Percentiles rank a stretch among this genome's conserved stretches.
phyloP scores from a whole-genome alignment of 75 land plant species.

The Adiantum capillusveneris region DNA sequence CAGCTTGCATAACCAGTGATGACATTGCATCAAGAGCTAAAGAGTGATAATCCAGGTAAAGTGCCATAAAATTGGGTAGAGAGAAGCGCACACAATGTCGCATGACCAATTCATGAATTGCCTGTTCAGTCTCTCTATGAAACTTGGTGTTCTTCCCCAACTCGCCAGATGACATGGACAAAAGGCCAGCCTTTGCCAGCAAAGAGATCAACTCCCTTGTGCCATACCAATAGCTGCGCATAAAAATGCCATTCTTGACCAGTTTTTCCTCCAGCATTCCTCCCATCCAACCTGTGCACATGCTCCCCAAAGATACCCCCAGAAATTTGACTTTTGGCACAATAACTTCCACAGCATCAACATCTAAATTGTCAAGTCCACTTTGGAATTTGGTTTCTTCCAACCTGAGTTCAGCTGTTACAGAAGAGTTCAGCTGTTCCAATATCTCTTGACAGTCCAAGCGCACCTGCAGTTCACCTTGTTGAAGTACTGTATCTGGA shows the following conservation, averaged over 20 bases:
- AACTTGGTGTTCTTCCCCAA: neutral
- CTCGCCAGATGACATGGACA: slow-evolving; percentile 17
- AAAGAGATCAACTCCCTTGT: slow-evolving; percentile 52
- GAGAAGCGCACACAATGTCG: slow-evolving; percentile 50
- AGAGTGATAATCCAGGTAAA: slow-evolving; percentile 70
- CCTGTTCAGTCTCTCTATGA: slow-evolving; percentile 40
- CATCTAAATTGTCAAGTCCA: slow-evolving; percentile 26
- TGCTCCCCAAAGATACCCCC: slow-evolving; percentile 17
- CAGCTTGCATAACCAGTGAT: slow-evolving; percentile 40
- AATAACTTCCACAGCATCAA: slow-evolving; percentile 37
- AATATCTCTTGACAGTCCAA: slow-evolving; percentile 24
- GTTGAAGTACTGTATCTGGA: slow-evolving; percentile 45
- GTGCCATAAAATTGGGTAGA: slow-evolving; percentile 66
- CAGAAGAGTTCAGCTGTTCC: neutral
- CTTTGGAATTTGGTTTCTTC: slow-evolving; percentile 16
- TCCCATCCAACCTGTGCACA: slow-evolving; percentile 60
- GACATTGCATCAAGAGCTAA: slow-evolving; percentile 44
- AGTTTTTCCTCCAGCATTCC: slow-evolving; percentile 63
- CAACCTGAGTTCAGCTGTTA: slow-evolving; percentile 7
- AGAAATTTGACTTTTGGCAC: slow-evolving; percentile 55
- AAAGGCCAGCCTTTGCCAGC: slow-evolving; percentile 55
- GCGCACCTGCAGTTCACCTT: slow-evolving; percentile 51
- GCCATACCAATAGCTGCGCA: slow-evolving; percentile 61
- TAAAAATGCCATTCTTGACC: slow-evolving; percentile 60
- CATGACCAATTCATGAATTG: slow-evolving; percentile 65